Evolutionary conservation across 306 rosid genomes (phyloP), one percentile per base, ranked within the genome.

Genomic region (Adenanthera pavonina): DNA sequence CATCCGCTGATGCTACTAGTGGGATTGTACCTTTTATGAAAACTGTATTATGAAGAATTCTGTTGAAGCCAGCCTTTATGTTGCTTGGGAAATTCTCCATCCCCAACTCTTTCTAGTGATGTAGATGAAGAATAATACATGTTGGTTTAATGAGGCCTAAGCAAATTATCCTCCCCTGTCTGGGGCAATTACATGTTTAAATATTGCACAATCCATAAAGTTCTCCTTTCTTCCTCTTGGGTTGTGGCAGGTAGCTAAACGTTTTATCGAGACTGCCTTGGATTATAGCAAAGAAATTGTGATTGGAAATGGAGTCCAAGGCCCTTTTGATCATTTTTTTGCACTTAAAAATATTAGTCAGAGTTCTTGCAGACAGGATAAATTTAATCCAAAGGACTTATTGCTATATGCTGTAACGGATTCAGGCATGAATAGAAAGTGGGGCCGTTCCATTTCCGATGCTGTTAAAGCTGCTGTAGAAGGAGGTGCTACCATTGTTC

Each of bases 401-500:
- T 78, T 93, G 74, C 80, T 95, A 86, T 93, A 95, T 78, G 99
- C 98, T 77, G 97, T 93, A 62, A 95, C 98, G 3, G 98, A 93
- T 84, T 88, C 99, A 0, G 30, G 86, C 36, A 95, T 95, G 97
- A 95, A 95, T 82, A 84, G 82, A 66, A 90, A 78, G 88, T 93
- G 99, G 97, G 92, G 90, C n/a, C 97, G 86, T 77, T 89, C 95
- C 61, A 92, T 92, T 80, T 80, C 90, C n/a, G 95, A 89, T 78
- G 99, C 98, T 73, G 99, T 95, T 86, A 85, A 85, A 85, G 97
- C 91, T 87, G 94, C 94, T 5, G 84, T 95, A 70, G 90, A 91
- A 79, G 99, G 99, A 78, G 97, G 99, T 69, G 94, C 99, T 73
- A 93, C 97, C 81, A 89, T 95, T 80, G 84, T 95, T 85, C 99